Evolutionary conservation across 345 rosid genomes (phyloP).

Genomic region (Linum tenue): DNA sequence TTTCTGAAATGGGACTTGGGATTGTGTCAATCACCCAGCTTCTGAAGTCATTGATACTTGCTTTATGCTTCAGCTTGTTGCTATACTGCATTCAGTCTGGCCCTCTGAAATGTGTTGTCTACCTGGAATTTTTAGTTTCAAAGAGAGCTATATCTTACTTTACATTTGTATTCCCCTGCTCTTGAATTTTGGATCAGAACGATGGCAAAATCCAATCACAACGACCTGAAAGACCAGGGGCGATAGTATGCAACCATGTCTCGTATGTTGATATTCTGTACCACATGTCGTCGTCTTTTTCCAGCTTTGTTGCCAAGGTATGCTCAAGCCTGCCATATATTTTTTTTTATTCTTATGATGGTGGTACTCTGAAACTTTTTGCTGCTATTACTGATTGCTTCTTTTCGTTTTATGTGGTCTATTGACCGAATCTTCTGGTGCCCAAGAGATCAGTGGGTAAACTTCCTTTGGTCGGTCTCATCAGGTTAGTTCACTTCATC

Average conservation of each 20-base stretch:
- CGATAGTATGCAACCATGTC: constrained; percentile 77
- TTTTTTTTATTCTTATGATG: not conserved
- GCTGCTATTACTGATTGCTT: constrained; percentile 19
- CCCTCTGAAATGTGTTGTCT: not conserved
- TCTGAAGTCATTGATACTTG: not conserved
- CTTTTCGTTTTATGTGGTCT: constrained; percentile 9
- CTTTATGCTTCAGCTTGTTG: not conserved
- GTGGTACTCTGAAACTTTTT: not conserved
- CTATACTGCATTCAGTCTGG: not conserved
- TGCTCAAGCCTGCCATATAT: constrained; percentile 15
- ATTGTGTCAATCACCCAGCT: not conserved
- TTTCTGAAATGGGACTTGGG: not conserved
- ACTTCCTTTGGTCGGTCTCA: constrained; percentile 93
- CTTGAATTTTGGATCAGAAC: constrained; percentile 21
- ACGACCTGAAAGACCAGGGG: constrained; percentile 69
- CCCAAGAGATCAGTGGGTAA: constrained; percentile 95
- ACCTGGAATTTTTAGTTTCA: not conserved
- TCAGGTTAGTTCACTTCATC: constrained; percentile 46
- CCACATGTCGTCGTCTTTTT: constrained; percentile 88
- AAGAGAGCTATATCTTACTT: not conserved
- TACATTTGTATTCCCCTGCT: not conserved
- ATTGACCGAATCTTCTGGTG: constrained; percentile 24
- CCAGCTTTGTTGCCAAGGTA: constrained; percentile 99
- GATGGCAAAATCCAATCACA: constrained; percentile 29
- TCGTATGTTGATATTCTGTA: constrained; percentile 87